phyloP scores from a whole-genome alignment of 2,329 filamentous ascomycete species.

The Paecilomyces sp. region DNA sequence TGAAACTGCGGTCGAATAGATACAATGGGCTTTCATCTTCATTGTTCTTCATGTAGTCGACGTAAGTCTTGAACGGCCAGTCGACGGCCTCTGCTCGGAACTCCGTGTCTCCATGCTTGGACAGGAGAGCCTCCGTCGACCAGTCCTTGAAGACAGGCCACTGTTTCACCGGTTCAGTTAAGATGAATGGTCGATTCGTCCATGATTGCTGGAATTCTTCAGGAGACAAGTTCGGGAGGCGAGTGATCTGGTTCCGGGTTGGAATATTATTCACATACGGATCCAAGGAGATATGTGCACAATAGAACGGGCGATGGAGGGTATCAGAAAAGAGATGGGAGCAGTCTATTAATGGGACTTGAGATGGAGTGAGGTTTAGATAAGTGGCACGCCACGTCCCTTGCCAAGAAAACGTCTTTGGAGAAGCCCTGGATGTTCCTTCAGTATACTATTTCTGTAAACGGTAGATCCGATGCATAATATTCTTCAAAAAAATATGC shows the following conservation, averaged over 20 bases:
- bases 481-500: not conserved
- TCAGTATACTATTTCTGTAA: conserved; percentile 7
- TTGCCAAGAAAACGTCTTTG: conserved; percentile 56
- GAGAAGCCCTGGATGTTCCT: conserved; percentile 19
- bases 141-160: conserved; percentile 76
- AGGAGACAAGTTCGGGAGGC: conserved; percentile 60
- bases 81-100: conserved; percentile 93
- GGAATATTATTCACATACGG: conserved; percentile 68
- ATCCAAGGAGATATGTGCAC: conserved; percentile 64
- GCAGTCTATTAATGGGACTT: conserved; percentile 60
- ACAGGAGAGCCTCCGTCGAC: conserved; percentile 61
- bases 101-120: conserved; percentile 56
- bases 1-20: conserved; percentile 82
- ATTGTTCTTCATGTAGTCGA: conserved; percentile 72
- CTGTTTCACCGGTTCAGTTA: conserved; percentile 70
- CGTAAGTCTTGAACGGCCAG: conserved; percentile 77
- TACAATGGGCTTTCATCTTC: conserved; percentile 85
- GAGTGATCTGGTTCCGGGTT: conserved; percentile 61
- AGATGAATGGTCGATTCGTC: conserved; percentile 76
- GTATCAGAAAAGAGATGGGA: conserved; percentile 80
- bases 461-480: not conserved
- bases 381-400: conserved; percentile 80
- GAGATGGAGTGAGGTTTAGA: conserved; percentile 50
- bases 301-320: conserved; percentile 83
- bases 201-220: conserved; percentile 68